A percentile compares a stretch with the other conserved stretches of the same genome.
Evolutionary conservation across 345 rosid genomes (phyloP).

Genomic region (Carallia pectinifolia): DNA sequence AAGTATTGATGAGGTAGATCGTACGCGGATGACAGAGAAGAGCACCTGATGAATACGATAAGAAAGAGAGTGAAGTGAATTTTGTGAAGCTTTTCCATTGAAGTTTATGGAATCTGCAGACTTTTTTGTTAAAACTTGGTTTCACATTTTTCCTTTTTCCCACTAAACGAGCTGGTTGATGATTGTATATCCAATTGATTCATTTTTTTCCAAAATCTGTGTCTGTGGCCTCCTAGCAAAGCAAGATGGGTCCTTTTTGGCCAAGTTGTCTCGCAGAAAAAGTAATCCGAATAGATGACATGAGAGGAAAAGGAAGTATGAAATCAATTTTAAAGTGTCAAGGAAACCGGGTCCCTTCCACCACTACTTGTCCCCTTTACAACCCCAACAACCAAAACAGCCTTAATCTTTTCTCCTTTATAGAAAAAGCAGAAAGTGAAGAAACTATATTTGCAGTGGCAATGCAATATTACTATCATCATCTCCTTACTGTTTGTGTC

Average conservation of each 20-base stretch:
- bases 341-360: not conserved
- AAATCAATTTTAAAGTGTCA: not conserved
- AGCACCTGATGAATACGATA: not conserved
- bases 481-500: too few relatives aligned
- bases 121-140: not conserved
- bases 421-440: too few relatives aligned
- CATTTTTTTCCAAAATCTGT: too few relatives aligned
- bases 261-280: not conserved
- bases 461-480: too few relatives aligned
- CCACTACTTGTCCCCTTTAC: not conserved
- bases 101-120: not conserved
- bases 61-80: not conserved
- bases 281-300: not conserved
- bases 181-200: too few relatives aligned
- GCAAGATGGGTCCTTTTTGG: not conserved
- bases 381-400: too few relatives aligned
- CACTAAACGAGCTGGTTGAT: too few relatives aligned
- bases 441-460: too few relatives aligned
- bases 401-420: too few relatives aligned
- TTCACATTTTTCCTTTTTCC: not conserved
- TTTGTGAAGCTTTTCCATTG: conserved; percentile 9
- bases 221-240: not conserved
- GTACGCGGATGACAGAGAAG: conserved; percentile 11
- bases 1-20: conserved; percentile 4
- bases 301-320: not conserved